These are phyloP conservation scores for Alternaria rosae DNA, from an alignment of 2,329 filamentous ascomycete species.

Conservation along the genomic window DNA sequence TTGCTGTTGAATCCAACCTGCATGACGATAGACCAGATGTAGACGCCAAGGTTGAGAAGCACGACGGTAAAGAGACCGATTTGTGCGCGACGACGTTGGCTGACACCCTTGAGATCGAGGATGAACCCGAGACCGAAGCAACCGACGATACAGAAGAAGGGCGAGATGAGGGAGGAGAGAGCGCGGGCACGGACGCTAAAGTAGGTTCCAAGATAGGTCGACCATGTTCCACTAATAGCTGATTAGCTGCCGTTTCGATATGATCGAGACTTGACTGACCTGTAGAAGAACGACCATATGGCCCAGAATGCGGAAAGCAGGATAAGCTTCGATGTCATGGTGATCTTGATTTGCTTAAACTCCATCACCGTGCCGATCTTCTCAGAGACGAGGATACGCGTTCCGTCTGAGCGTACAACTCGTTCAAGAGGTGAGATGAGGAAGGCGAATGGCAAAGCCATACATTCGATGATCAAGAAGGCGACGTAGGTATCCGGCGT, in stretches of 20 bases:
- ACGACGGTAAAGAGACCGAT: constrained; percentile 56
- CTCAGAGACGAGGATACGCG: constrained; percentile 53
- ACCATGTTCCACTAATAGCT: constrained; percentile 53
- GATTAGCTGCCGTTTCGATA: background rate
- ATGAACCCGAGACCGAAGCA: constrained; percentile 63
- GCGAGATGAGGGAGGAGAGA: constrained; percentile 56
- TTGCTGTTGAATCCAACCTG: constrained; percentile 51
- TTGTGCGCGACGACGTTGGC: constrained; percentile 61
- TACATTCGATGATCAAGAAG: constrained; percentile 57
- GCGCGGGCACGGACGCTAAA: constrained; percentile 56
- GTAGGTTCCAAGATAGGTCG: constrained; percentile 55
- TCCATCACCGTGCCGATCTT: constrained; percentile 51
- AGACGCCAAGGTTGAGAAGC: constrained; percentile 57
- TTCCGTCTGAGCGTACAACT: constrained; percentile 57
- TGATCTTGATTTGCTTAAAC: constrained; percentile 52
- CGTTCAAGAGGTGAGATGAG: constrained; percentile 57
- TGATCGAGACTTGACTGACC: constrained; percentile 9
- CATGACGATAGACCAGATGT: constrained; percentile 61
- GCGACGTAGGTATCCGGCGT: constrained; percentile 57
- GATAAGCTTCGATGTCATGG: constrained; percentile 49
- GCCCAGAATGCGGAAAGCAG: constrained; percentile 54
- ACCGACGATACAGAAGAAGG: constrained; percentile 60
- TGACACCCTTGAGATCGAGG: constrained; percentile 69
- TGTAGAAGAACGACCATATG: constrained; percentile 58
- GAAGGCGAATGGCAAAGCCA: constrained; percentile 57